Evolutionary conservation across 1,284 basidiomycete genomes (phyloP), one percentile per base, ranked within the genome.

Genomic region (Moesziomyces antarcticus): DNA sequence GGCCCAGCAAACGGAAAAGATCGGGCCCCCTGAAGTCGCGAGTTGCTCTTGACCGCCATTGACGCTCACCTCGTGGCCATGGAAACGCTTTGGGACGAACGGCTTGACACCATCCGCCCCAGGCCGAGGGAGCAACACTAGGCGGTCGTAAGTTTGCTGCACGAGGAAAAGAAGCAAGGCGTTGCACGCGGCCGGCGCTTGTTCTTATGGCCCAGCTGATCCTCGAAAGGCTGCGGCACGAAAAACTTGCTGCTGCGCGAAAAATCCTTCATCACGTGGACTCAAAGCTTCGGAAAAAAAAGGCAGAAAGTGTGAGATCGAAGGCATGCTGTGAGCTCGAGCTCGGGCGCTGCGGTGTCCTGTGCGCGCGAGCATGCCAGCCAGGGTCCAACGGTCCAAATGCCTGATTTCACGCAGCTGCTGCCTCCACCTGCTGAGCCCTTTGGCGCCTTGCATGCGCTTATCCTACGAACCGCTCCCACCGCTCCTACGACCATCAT

Each of bases 101-200:
- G 56, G 22, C 41, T 18, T 13, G 11, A 4, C 8, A 6, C 35
- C 35, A 41, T 35, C 24, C 24, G 18, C 51, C 55, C 49, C 56
- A 61, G 62, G 70, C 64, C 64, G 70, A 73, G 70, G 70, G 70
- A 73, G 70, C 70, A 73, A 73, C 70, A 73, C 70, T 66, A 73
- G 70, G 64, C 59, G 64, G 70, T 63, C 70, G 53, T 21, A 58
- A 63, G 70, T 73, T 73, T 73, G 70, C 70, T 73, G 70, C 70
- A 73, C 70, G 50, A 67, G 64, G 70, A 73, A 50, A 53, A 60
- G 70, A 73, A 67, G 70, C 46, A 70, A 72, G 60, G 20, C n/a
- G 20, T 30, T 63, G 14, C 22, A 16, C 41, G 10, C 20, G 21
- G 33, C 16, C 22, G 21, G 40, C 16, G 14, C 21, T 18, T 8